These are phyloP conservation scores for Saccharomycopsis synnaedendra DNA, from an alignment of 805 yeast species.

Conservation along the genomic window DNA sequence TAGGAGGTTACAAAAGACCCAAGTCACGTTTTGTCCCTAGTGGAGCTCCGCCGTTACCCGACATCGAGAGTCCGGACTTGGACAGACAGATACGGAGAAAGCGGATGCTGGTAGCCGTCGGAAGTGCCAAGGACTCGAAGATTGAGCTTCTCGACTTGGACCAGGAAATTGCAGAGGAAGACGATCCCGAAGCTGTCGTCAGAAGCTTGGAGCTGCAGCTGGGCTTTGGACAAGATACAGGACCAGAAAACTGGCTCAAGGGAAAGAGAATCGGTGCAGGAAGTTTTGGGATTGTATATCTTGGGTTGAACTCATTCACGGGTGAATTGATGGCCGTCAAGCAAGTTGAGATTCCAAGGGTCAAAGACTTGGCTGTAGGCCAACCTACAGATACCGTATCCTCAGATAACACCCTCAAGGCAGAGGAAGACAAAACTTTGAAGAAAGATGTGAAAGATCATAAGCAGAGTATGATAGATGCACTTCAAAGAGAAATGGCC, in stretches of 20 bases:
- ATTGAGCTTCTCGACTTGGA: slow-evolving; percentile 15
- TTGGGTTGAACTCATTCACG: slow-evolving; percentile 84
- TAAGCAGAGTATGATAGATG: slow-evolving; percentile 45
- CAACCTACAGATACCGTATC: slow-evolving; percentile 21
- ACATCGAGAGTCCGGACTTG: neutral
- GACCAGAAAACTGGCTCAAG: slow-evolving; percentile 80
- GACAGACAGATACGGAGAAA: neutral
- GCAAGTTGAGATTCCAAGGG: slow-evolving; percentile 64
- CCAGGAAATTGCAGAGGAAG: slow-evolving; percentile 5
- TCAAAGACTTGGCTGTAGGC: slow-evolving; percentile 25
- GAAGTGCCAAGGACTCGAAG: slow-evolving; percentile 6
- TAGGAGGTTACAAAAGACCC: slow-evolving; percentile 13
- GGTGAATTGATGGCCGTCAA: slow-evolving; percentile 98
- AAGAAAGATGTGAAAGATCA: slow-evolving; percentile 16
- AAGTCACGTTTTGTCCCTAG: slow-evolving; percentile 13
- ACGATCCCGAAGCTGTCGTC: slow-evolving; percentile 18
- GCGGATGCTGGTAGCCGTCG: slow-evolving; percentile 15
- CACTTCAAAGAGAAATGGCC: slow-evolving; percentile 42
- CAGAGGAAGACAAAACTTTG: slow-evolving; percentile 1
- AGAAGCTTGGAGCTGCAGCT: slow-evolving; percentile 19
- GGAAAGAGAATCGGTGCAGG: slow-evolving; percentile 95
- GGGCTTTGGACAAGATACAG: slow-evolving; percentile 26
- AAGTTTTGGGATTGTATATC: slow-evolving; percentile 84
- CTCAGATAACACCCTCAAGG: neutral
- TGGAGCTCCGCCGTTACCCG: slow-evolving; percentile 16